Conservation (phyloP, 2,329 filamentous ascomycete genomes). For the Trichothecium roseum region DNA sequence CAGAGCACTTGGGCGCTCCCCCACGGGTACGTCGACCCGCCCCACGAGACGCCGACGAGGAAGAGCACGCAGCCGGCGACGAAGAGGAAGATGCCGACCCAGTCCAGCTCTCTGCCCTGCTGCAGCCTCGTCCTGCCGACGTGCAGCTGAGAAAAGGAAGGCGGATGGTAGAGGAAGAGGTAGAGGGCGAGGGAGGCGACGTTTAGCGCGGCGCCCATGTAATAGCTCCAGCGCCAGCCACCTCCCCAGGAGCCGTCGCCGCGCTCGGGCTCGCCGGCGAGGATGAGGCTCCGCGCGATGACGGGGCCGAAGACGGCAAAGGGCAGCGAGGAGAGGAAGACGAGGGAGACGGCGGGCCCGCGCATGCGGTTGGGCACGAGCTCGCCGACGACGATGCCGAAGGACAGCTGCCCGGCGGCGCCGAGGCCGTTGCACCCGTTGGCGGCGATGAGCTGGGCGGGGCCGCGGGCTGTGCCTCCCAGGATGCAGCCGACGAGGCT, state of each 20-base stretch:
- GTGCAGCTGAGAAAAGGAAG: conserved; percentile 31
- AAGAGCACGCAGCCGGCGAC: conserved; percentile 28
- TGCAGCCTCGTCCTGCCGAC: conserved; percentile 23
- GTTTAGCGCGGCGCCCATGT: conserved; percentile 33
- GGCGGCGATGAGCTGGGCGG: conserved; percentile 25
- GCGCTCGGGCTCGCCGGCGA: too few relatives aligned
- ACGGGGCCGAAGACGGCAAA: conserved; percentile 33
- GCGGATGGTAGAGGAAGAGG: conserved; percentile 34
- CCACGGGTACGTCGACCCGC: conserved; percentile 31
- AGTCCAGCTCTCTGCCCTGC: conserved; percentile 33
- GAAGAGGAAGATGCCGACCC: conserved; percentile 31
- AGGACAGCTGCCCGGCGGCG: conserved; percentile 28
- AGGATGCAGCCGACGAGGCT: conserved; percentile 27
- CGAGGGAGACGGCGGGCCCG: conserved; percentile 22
- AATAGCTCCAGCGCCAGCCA: conserved; percentile 40
- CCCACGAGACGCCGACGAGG: conserved; percentile 32
- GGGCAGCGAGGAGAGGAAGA: conserved; percentile 27
- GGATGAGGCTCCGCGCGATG: conserved; percentile 33
- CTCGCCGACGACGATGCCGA: conserved; percentile 29
- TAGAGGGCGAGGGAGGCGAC: conserved; percentile 28
- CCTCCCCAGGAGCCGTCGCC: conserved; percentile 26
- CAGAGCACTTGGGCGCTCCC: conserved; percentile 23
- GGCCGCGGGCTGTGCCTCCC: conserved; percentile 20
- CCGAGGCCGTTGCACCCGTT: conserved; percentile 26
- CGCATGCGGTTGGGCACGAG: conserved; percentile 31